Evolutionary conservation across 371 early-diverging fungal genomes (phyloP), one percentile per base, ranked within the genome.

Genomic region (Mucor plumbeus): DNA sequence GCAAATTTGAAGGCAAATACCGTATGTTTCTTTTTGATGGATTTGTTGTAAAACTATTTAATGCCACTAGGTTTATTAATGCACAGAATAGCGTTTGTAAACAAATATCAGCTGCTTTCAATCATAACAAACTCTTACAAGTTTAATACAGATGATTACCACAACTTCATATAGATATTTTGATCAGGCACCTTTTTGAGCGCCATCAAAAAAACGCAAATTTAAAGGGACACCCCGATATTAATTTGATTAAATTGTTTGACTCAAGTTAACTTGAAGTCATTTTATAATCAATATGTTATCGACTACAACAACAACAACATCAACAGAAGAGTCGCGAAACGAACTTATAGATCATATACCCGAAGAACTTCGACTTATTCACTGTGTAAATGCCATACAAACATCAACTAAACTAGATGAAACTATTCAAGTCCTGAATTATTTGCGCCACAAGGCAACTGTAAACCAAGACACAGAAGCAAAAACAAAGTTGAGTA

Each of bases 401-500:
- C 38, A 63, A 7, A 44, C 61, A 2, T 62, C 63, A 11, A 15
- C 41, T 6, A 31, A 33, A 10, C 9, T 44, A 13, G 26, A 55
- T 11, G 59, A 44, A 7, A 61, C 14, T 10, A 47, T 58, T 15
- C 61, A 75, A 7, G 82, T 79, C 6, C 48, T 81, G 9, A 67
- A 65, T 14, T 79, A 69, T 50, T 44, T 81, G 14, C 77, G 82
- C 3, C 43, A 41, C 19, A 63, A 68, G 65, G 82, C 82, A 9
- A 72, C 68, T 0, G 57, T 44, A 7, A 60, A 74, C 14, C 60
- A 63, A 9, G 77, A 81, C 56, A 71, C 74, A 6, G 82, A 81
- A 54, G 82, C 79, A 11, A 81, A 81, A 48, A 79, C 76, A 13
- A 81, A 81, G 53, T 44, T 81, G 10, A 78, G 82, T 58, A 73